phyloP scores from a whole-genome alignment of 129 eudicot species.

The Chrysanthemum makinoi region DNA sequence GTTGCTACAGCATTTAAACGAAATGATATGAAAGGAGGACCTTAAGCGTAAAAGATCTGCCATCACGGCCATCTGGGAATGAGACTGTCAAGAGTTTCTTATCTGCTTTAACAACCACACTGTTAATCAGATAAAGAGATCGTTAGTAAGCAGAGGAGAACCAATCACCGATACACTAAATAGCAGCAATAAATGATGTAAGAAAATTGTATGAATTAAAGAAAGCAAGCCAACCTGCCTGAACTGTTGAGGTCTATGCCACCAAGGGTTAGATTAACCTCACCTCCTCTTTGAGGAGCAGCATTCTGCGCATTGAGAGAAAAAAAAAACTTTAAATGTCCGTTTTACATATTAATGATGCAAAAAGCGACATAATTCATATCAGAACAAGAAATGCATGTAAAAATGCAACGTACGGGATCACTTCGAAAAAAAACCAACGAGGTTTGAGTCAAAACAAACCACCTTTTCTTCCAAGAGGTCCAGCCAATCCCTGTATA shows the following conservation, averaged over 20 bases:
- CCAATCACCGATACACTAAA: neutral
- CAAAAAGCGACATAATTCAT: constrained; percentile 8
- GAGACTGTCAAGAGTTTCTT: constrained; percentile 86
- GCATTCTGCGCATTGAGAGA: constrained; percentile 51
- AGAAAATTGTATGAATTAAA: neutral
- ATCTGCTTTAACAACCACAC: constrained; percentile 87
- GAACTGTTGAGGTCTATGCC: constrained; percentile 99
- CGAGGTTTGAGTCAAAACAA: constrained; percentile 83
- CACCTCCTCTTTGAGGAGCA: constrained; percentile 70
- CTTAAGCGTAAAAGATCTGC: constrained; percentile 93
- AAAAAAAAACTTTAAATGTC: constrained; percentile 19
- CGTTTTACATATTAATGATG: constrained; percentile 14
- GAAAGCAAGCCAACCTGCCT: constrained; percentile 82
- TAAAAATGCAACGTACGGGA: constrained; percentile 62
- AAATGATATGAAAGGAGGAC: constrained; percentile 30
- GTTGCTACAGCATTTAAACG: neutral
- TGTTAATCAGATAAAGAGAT: constrained; percentile 29
- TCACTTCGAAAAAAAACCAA: constrained; percentile 91
- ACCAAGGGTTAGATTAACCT: constrained; percentile 92
- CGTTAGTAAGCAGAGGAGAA: constrained; percentile 10
- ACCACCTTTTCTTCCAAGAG: constrained; percentile 99
- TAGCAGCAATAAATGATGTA: constrained; percentile 3
- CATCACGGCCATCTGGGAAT: constrained; percentile 92
- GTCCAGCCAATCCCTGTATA: constrained; percentile 95
- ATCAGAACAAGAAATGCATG: constrained; percentile 11